Base-by-base conservation (phyloP, 805 yeast genomes). In the Yarrowia bubula region DNA sequence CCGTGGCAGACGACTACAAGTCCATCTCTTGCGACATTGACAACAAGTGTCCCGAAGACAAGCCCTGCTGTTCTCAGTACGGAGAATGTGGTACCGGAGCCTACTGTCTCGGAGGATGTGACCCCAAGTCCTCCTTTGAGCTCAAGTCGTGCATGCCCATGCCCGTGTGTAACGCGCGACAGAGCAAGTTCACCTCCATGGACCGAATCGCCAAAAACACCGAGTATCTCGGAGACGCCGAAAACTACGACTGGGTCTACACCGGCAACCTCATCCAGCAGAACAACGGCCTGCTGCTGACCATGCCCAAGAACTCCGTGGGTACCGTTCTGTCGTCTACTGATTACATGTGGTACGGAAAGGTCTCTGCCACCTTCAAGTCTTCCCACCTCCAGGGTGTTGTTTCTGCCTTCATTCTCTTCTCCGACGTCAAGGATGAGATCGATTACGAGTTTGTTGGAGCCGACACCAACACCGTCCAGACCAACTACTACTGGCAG, bases 391-490 rank as follows among this genome's bases (percentile, higher is more conserved):
- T 81, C 42, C 80, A 76, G 9, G 98, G 98, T 80, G 97, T 92
- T 41, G 83, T 92, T 66, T 82, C 96, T 14, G 92, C 96, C 35
- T 84, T 86, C 71, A 90, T 92, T 75, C 75, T 90, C 62, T 87
- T 85, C 76, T 89, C 96, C 8, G 89, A 89, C 73, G 90, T 87
- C 46, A 86, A 89, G 80, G 98, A 92, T 79, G 98, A 92, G 81
- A 83, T 92, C 71, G 98, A 92, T 82, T 86, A 77, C 73, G 97
- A 92, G 79, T 87, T 86, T 70, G 87, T 91, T 68, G 98, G 98
- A 66, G 83, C 83, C 71, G 84, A 88, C 72, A 76, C 89, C 71
- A 80, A 81, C 37, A 74, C 76, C 22, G 89, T 86, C 1, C 92
- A 92, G 80, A 80, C 92, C 32, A 92, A 92, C 77, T 92, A 74